phyloP scores from a whole-genome alignment of 2,329 filamentous ascomycete genomes.

The Cordyceps militaris region DNA sequence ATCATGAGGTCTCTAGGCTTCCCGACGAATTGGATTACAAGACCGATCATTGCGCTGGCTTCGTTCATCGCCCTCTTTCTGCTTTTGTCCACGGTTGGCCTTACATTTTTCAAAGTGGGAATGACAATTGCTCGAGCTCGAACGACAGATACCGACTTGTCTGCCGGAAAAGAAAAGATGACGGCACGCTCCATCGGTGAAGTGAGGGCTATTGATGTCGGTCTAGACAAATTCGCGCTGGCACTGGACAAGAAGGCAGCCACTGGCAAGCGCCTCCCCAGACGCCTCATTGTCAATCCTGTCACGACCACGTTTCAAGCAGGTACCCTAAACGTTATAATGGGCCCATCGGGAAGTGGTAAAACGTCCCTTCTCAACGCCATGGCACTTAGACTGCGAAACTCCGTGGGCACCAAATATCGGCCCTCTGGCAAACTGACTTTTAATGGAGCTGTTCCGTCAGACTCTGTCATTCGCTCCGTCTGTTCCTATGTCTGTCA shows the following conservation, averaged over 20 bases:
- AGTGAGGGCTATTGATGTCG: constrained; percentile 56
- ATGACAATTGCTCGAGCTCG: constrained; percentile 62
- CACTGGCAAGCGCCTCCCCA: constrained; percentile 43
- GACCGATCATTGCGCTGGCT: constrained; percentile 56
- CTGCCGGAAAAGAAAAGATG: constrained; percentile 66
- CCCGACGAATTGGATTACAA: constrained; percentile 57
- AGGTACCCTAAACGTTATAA: constrained; percentile 66
- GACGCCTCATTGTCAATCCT: constrained; percentile 57
- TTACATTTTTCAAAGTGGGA: constrained; percentile 59
- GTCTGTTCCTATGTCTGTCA: constrained; percentile 73
- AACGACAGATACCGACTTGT: constrained; percentile 52
- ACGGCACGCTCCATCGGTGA: constrained; percentile 42
- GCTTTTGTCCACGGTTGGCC: constrained; percentile 49
- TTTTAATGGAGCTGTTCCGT: constrained; percentile 64
- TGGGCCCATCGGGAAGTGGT: constrained; percentile 72
- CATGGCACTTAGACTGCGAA: constrained; percentile 61
- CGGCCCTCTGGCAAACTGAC: constrained; percentile 53
- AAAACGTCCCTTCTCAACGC: constrained; percentile 70
- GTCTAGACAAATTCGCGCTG: constrained; percentile 57
- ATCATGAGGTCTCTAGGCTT: constrained; percentile 65
- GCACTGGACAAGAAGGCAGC: constrained; percentile 54
- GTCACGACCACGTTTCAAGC: constrained; percentile 61
- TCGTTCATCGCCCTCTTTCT: constrained; percentile 60
- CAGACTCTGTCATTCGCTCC: constrained; percentile 60
- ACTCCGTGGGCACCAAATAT: constrained; percentile 56